Conservation (phyloP, 2,329 filamentous ascomycete genomes). For the Reticulascus tulasneorum region DNA sequence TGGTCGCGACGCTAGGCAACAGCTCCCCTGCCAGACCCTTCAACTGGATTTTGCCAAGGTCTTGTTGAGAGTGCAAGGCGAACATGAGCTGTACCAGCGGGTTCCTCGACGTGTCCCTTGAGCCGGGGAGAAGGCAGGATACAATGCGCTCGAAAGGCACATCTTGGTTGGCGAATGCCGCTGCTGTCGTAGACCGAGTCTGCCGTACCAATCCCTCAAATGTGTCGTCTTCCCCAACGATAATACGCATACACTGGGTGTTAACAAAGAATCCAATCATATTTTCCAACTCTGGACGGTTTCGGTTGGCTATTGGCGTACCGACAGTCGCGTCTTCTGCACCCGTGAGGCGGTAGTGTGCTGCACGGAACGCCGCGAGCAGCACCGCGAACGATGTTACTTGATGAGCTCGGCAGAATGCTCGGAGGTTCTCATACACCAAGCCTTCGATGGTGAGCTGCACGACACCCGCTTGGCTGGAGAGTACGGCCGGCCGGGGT, state of each 20-base stretch:
- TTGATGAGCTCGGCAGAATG: conserved; percentile 1
- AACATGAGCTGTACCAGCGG: conserved; percentile 3
- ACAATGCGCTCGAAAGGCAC: conserved; percentile 2
- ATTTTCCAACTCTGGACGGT: conserved; percentile 1
- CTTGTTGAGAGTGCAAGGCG: not conserved
- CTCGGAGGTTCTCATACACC: not conserved
- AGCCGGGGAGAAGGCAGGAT: not conserved
- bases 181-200: not conserved
- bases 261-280: conserved; percentile 2
- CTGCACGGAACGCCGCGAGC: not conserved
- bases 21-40: not conserved
- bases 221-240: not conserved
- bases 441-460: not conserved
- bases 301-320: conserved; percentile 1
- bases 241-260: conserved; percentile 3
- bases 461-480: not conserved
- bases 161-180: not conserved
- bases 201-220: conserved; percentile 1
- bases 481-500: not conserved
- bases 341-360: not conserved
- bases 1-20: not conserved
- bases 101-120: conserved; percentile 1
- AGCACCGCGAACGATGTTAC: not conserved
- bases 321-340: not conserved
- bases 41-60: not conserved